phyloP scores from a whole-genome alignment of 352 stramenopile genomes.

The Globisporangium parvum region DNA sequence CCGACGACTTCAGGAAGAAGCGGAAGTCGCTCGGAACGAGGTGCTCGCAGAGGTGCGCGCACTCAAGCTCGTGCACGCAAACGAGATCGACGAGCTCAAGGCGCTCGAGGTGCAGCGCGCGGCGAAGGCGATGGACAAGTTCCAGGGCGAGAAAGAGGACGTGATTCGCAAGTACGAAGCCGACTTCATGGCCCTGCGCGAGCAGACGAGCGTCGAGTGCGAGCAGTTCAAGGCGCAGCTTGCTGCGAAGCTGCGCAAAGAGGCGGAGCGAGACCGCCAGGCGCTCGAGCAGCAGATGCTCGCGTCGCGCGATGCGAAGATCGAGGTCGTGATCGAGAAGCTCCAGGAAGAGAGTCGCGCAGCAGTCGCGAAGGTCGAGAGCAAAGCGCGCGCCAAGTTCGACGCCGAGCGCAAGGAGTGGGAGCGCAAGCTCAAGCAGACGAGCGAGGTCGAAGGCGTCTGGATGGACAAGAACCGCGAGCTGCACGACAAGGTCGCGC shows the following conservation, averaged over 20 bases:
- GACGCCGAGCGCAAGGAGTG: conserved; percentile 58
- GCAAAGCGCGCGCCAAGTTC: conserved; percentile 37
- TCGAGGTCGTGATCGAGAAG: conserved; percentile 78
- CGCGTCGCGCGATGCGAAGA: conserved; percentile 64
- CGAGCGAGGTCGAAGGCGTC: conserved; percentile 68
- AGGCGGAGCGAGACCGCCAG: conserved; percentile 53
- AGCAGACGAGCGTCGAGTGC: conserved; percentile 55
- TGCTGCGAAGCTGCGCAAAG: conserved; percentile 40
- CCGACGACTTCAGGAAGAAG: conserved; percentile 64
- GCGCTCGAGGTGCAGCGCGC: conserved; percentile 31
- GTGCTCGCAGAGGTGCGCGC: conserved; percentile 41
- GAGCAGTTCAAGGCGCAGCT: conserved; percentile 62
- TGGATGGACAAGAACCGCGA: conserved; percentile 86
- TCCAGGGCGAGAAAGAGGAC: conserved; percentile 63
- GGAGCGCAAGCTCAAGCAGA: conserved; percentile 71
- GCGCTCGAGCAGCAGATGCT: conserved; percentile 69
- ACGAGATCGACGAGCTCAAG: conserved; percentile 64
- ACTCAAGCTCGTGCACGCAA: conserved; percentile 38
- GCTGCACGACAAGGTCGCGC: conserved; percentile 59
- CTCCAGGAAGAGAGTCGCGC: conserved; percentile 62
- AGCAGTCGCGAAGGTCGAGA: conserved; percentile 46
- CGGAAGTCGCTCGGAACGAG: conserved; percentile 53
- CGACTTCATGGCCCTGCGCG: conserved; percentile 41
- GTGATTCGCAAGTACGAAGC: conserved; percentile 53
- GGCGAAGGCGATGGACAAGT: conserved; percentile 26